Conservation (phyloP, 305 asterid species). For the Fraxinus baroniana region DNA sequence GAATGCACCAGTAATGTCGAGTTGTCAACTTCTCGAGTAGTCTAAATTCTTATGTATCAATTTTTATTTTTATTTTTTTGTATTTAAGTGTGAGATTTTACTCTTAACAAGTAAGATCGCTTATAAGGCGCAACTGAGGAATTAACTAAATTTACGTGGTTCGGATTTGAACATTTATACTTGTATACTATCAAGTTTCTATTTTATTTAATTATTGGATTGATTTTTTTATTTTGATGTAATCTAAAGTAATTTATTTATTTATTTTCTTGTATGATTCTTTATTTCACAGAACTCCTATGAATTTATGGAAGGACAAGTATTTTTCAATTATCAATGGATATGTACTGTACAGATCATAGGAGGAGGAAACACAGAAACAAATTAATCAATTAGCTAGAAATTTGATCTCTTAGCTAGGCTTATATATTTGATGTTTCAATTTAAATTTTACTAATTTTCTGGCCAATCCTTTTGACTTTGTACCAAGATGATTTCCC, state of each 20-base stretch:
- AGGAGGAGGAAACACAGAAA: neutral
- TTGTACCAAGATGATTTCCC: neutral
- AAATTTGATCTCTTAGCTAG: neutral
- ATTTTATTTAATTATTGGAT: neutral
- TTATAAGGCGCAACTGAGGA: neutral
- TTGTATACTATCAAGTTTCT: neutral
- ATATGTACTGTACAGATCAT: neutral
- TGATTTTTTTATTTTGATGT: neutral
- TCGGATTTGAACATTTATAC: neutral
- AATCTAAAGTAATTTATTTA: neutral
- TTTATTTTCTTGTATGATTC: neutral
- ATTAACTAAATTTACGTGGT: neutral
- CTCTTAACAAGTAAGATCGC: neutral
- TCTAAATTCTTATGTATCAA: neutral
- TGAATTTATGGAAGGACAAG: neutral
- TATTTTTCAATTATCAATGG: neutral
- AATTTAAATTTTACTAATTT: too few species aligned
- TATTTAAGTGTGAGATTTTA: neutral
- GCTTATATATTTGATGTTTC: neutral
- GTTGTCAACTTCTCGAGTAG: neutral
- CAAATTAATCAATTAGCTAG: too few species aligned
- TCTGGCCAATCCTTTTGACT: neutral
- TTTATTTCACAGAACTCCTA: neutral
- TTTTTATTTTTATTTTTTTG: neutral
- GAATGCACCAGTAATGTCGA: neutral